Conservation (phyloP, 2,329 filamentous ascomycete species). For the Microdochium nivale region DNA sequence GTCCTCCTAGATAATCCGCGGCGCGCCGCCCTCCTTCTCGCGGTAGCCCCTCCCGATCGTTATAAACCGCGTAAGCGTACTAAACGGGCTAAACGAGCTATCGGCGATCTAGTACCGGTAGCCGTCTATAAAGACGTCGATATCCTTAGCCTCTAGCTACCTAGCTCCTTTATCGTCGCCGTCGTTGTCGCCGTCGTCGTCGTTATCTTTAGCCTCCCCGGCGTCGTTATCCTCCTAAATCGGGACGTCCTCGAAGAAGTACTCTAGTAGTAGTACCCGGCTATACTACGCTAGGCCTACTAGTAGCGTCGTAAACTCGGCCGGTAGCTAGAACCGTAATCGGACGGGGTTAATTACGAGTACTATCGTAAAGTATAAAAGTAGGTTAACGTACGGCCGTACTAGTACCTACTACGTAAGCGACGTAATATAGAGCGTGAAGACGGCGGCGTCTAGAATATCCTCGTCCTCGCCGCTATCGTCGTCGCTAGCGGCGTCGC, state of each 20-base stretch:
- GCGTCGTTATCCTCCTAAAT: neutral
- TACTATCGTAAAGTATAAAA: neutral
- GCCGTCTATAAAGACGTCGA: neutral
- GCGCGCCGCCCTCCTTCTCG: neutral
- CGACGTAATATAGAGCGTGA: neutral
- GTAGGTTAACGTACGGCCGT: neutral
- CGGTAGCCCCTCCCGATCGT: neutral
- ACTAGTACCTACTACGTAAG: neutral
- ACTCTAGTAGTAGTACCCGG: neutral
- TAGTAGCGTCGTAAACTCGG: neutral
- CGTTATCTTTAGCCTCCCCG: too few species aligned
- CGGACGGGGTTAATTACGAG: neutral
- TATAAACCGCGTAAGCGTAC: conserved; percentile 1
- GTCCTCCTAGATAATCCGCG: conserved; percentile 1
- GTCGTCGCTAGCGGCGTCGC: too few species aligned
- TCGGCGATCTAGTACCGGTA: neutral
- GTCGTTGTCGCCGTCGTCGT: neutral
- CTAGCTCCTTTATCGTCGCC: neutral
- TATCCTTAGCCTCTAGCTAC: neutral
- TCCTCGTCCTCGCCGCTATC: too few species aligned
- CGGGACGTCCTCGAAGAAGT: neutral
- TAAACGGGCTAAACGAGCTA: conserved; percentile 1
- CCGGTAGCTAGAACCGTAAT: neutral
- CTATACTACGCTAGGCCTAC: neutral
- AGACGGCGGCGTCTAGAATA: too few species aligned